Conservation (phyloP, 441 rosid species). For the Populus hybrid region DNA sequence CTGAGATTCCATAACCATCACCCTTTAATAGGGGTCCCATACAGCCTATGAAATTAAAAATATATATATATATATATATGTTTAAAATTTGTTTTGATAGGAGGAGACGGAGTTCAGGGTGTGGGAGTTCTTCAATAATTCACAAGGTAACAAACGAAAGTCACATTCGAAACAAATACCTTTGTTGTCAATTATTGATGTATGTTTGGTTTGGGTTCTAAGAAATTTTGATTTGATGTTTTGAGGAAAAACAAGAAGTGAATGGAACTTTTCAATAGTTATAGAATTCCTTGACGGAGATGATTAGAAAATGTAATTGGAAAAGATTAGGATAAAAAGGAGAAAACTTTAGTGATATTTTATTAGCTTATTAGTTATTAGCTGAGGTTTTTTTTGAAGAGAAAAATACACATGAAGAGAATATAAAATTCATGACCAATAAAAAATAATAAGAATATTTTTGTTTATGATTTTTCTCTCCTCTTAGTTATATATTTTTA, state of each 20-base stretch:
- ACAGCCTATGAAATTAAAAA: slow-evolving; percentile 4
- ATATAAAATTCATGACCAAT: too few relatives aligned
- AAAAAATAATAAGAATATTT: too few relatives aligned
- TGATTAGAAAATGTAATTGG: too few relatives aligned
- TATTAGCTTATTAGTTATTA: too few relatives aligned
- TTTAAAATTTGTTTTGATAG: not conserved
- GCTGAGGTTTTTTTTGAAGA: too few relatives aligned
- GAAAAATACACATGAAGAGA: too few relatives aligned
- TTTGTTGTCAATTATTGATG: slow-evolving; percentile 22
- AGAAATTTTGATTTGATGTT: not conserved
- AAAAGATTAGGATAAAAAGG: too few relatives aligned
- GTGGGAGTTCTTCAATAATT: slow-evolving; percentile 24
- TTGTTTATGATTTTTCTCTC: too few relatives aligned
- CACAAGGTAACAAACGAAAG: slow-evolving; percentile 15
- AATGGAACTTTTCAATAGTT: not conserved
- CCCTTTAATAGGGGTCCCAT: slow-evolving; percentile 19
- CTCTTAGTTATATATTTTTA: too few relatives aligned
- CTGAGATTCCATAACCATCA: slow-evolving; percentile 16
- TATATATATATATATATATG: too few relatives aligned
- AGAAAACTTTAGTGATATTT: too few relatives aligned
- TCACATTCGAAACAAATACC: slow-evolving; percentile 15
- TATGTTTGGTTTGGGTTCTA: not conserved
- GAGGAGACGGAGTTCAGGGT: not conserved
- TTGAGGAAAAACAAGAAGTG: not conserved
- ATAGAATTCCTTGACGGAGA: too few relatives aligned